Percentiles rank a stretch among this genome's conserved stretches.
phyloP scores from a whole-genome alignment of 176 grass and related monocot genomes.

The Typha latifolia region DNA sequence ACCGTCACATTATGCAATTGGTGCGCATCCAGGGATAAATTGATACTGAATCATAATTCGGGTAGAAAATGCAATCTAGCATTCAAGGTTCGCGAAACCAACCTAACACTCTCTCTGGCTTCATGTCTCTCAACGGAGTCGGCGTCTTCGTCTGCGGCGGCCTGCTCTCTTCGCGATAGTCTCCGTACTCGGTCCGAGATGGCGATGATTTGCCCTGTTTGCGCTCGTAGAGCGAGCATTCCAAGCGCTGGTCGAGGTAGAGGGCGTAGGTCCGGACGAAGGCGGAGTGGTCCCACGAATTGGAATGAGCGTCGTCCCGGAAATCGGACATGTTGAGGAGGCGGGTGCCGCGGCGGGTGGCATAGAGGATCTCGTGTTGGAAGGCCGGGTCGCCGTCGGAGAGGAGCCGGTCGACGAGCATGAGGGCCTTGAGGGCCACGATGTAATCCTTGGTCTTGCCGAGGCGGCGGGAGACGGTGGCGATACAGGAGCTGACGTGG shows the following conservation, averaged over 20 bases:
- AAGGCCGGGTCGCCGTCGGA: conserved; percentile 35
- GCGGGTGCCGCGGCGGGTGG: conserved; percentile 11
- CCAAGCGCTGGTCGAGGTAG: conserved; percentile 14
- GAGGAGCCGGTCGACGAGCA: conserved; percentile 61
- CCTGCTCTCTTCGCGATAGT: background rate
- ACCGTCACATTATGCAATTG: too few relatives aligned
- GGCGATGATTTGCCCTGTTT: background rate
- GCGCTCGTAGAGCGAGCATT: conserved; percentile 8
- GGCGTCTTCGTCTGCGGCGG: background rate
- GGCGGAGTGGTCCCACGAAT: conserved; percentile 17
- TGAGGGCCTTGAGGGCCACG: conserved; percentile 63
- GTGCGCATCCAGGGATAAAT: too few relatives aligned
- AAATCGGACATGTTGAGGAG: conserved; percentile 23
- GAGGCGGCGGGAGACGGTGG: conserved; percentile 45
- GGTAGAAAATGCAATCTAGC: too few relatives aligned
- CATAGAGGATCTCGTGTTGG: conserved; percentile 30
- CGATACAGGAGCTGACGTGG: conserved; percentile 30
- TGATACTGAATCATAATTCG: too few relatives aligned
- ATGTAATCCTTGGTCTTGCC: conserved; percentile 61
- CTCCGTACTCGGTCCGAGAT: too few relatives aligned
- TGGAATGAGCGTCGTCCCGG: conserved; percentile 14
- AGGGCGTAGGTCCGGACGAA: conserved; percentile 16
- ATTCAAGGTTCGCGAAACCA: too few relatives aligned
- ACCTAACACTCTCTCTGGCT: conserved; percentile 33
- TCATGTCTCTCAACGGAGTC: conserved; percentile 39